A percentile compares a stretch with the other conserved stretches of the same genome.
phyloP scores from a whole-genome alignment of 106 monocot species.

The Dendrobium nobile region DNA sequence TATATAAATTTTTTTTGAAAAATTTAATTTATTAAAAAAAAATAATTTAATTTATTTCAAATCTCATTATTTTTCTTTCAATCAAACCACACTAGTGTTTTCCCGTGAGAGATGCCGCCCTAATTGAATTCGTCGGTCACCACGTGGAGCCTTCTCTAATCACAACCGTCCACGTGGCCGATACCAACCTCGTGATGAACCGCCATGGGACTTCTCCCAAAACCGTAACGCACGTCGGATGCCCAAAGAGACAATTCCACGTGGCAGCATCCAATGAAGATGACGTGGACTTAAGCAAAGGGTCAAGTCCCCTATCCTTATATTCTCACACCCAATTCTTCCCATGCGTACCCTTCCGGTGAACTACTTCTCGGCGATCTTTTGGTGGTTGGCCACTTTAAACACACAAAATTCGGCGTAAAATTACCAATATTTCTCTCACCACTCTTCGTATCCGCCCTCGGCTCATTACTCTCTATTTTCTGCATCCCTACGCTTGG shows the following conservation, averaged over 20 bases:
- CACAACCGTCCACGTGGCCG: not conserved
- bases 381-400: too few relatives aligned
- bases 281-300: not conserved
- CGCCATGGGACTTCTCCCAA: not conserved
- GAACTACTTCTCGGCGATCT: not conserved
- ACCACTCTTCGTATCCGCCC: not conserved
- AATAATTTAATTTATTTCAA: too few relatives aligned
- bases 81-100: too few relatives aligned
- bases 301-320: not conserved
- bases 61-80: too few relatives aligned
- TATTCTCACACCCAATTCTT: not conserved
- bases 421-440: not conserved
- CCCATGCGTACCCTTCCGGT: not conserved
- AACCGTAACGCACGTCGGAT: not conserved
- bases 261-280: not conserved
- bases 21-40: too few relatives aligned
- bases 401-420: not conserved
- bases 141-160: not conserved
- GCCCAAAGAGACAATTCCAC: constrained; percentile 7
- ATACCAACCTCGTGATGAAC: not conserved
- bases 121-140: not conserved
- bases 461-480: not conserved
- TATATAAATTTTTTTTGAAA: too few relatives aligned
- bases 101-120: not conserved
- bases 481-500: constrained; percentile 2